phyloP scores from a whole-genome alignment of 2,329 filamentous ascomycete genomes.

The Curvularia sp. region DNA sequence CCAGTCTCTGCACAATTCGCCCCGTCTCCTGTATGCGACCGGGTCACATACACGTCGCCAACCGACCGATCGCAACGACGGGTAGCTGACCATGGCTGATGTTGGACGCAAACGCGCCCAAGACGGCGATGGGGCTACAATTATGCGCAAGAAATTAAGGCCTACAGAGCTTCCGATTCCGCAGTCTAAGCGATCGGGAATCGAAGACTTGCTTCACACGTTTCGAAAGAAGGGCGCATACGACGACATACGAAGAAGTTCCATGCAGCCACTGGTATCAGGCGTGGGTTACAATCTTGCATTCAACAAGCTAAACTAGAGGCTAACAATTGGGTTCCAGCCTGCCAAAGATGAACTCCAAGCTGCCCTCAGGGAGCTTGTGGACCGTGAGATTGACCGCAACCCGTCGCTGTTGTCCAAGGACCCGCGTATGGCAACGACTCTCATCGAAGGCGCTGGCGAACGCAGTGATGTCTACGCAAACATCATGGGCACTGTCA shows the following conservation, averaged over 20 bases:
- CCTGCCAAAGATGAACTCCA: constrained; percentile 73
- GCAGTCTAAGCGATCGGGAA: constrained; percentile 73
- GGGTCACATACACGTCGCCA: constrained; percentile 2
- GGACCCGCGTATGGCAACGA: constrained; percentile 74
- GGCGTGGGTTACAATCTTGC: constrained; percentile 61
- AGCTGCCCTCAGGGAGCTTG: constrained; percentile 71
- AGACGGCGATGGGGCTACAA: constrained; percentile 38
- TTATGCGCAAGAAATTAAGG: constrained; percentile 67
- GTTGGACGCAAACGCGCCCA: constrained; percentile 41
- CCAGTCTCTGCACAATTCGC: constrained; percentile 11
- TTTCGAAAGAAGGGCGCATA: constrained; percentile 90
- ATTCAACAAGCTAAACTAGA: constrained; percentile 25
- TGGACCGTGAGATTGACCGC: constrained; percentile 75
- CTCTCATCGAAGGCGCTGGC: constrained; percentile 78
- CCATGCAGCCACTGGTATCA: constrained; percentile 76
- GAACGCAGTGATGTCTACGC: constrained; percentile 79
- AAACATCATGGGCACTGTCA: constrained; percentile 71
- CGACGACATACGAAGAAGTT: constrained; percentile 76
- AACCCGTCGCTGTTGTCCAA: constrained; percentile 76
- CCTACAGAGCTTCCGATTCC: constrained; percentile 77
- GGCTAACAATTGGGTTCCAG: constrained; percentile 50
- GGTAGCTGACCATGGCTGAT: constrained; percentile 39
- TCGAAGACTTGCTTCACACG: constrained; percentile 76
- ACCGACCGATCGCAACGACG: constrained; percentile 11
- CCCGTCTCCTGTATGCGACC: constrained; percentile 10